Conservation (phyloP, 2,329 filamentous ascomycete species). For the Pleomassaria siparia region DNA sequence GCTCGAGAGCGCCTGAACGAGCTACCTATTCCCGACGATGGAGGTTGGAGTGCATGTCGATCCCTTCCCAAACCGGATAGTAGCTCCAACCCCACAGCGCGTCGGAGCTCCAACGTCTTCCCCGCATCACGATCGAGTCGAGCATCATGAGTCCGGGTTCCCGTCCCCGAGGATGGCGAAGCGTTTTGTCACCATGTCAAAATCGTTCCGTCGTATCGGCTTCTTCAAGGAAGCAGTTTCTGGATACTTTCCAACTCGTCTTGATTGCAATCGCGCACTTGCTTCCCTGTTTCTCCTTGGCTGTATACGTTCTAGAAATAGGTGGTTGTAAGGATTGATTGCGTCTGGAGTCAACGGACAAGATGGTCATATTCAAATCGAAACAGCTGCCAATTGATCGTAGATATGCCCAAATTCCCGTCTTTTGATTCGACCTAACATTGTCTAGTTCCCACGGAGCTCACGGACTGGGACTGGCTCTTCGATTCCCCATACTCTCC, state of each 20-base stretch:
- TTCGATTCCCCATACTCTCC: constrained; percentile 60
- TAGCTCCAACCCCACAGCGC: constrained; percentile 26
- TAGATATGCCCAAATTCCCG: constrained; percentile 15
- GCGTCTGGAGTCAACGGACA: constrained; percentile 6
- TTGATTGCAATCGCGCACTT: not conserved
- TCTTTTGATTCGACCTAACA: constrained; percentile 5
- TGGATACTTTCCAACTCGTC: no score
- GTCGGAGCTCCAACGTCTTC: constrained; percentile 12
- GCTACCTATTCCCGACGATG: not conserved
- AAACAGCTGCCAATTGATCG: constrained; percentile 47
- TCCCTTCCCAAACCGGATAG: constrained; percentile 15
- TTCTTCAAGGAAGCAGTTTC: constrained; percentile 1
- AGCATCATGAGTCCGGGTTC: constrained; percentile 24
- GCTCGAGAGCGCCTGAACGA: not conserved
- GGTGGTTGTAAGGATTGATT: not conserved
- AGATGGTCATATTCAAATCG: constrained; percentile 46
- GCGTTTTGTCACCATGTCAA: not conserved
- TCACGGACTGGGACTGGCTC: constrained; percentile 64
- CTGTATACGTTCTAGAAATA: not conserved
- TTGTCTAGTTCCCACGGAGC: constrained; percentile 52
- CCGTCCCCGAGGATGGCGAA: constrained; percentile 18
- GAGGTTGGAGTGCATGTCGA: constrained; percentile 3
- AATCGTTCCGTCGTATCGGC: not conserved
- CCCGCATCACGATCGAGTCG: constrained; percentile 35
- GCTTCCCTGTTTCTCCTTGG: not conserved